Evolutionary conservation across 129 eudicot genomes (phyloP).

Genomic region (Calendula officinalis): DNA sequence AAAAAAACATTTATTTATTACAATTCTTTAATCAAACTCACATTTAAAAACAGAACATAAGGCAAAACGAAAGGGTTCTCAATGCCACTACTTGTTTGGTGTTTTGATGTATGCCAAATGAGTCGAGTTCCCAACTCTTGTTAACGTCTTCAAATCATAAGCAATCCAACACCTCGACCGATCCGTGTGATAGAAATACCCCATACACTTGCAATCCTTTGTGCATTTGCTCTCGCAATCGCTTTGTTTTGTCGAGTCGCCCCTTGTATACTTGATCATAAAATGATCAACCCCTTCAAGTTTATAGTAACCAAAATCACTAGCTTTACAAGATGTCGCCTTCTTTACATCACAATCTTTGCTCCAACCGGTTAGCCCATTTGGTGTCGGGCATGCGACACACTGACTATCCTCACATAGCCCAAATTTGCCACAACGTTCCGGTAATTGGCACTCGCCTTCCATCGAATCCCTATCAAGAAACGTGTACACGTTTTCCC

Average conservation of each 20-base stretch:
- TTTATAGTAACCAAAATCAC: too few relatives aligned
- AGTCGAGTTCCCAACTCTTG: constrained; percentile 26
- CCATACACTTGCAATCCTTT: too few relatives aligned
- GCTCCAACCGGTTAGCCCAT: constrained; percentile 18
- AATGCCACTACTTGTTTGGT: background rate
- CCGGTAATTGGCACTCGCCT: constrained; percentile 22
- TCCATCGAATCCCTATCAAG: background rate
- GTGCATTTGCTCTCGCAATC: constrained; percentile 18
- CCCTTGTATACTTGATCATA: constrained; percentile 29
- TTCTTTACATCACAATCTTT: constrained; percentile 15
- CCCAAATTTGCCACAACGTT: constrained; percentile 34
- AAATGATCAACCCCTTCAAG: constrained; percentile 44
- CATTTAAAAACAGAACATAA: too few relatives aligned
- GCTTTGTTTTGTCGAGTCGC: constrained; percentile 30
- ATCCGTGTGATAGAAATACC: constrained; percentile 42
- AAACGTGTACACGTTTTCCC: too few relatives aligned
- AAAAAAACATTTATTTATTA: too few relatives aligned
- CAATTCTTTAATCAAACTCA: too few relatives aligned
- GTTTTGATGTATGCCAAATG: constrained; percentile 43
- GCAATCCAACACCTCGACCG: constrained; percentile 56
- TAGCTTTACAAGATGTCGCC: too few relatives aligned
- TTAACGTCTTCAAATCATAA: constrained; percentile 45
- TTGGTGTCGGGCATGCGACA: constrained; percentile 14
- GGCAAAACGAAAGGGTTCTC: too few relatives aligned
- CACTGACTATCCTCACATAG: constrained; percentile 35